phyloP scores from a whole-genome alignment of 176 grass and related monocot species.

The Urochloa ruziziensis region DNA sequence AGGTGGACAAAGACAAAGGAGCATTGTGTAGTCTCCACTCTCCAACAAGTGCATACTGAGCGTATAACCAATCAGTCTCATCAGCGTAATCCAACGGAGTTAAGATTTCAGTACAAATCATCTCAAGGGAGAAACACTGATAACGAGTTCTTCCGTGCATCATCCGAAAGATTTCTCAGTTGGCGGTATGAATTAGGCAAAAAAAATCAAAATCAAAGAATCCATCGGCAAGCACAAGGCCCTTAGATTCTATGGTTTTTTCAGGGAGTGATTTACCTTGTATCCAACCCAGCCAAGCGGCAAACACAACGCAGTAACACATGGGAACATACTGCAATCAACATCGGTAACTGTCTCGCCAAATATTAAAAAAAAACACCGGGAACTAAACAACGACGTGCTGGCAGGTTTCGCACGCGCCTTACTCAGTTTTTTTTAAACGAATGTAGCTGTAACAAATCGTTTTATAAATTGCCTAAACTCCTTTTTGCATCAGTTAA shows the following conservation, averaged over 20 bases:
- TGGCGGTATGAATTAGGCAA: background rate
- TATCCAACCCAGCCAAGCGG: background rate
- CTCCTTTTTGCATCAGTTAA: background rate
- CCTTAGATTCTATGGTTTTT: background rate
- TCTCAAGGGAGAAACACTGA: background rate
- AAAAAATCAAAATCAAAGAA: background rate
- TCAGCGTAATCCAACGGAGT: background rate
- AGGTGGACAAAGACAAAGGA: background rate
- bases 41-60: background rate
- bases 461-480: background rate
- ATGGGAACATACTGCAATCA: background rate
- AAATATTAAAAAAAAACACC: too few relatives aligned
- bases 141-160: background rate
- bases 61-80: background rate
- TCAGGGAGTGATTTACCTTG: background rate
- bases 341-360: background rate
- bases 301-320: background rate
- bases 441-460: background rate
- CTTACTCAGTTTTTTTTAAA: too few relatives aligned
- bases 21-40: background rate
- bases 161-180: background rate
- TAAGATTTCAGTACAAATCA: background rate
- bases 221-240: background rate
- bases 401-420: background rate
- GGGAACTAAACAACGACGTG: background rate